Conservation (phyloP, 1,284 basidiomycete species). For the Fistulina hepatica region DNA sequence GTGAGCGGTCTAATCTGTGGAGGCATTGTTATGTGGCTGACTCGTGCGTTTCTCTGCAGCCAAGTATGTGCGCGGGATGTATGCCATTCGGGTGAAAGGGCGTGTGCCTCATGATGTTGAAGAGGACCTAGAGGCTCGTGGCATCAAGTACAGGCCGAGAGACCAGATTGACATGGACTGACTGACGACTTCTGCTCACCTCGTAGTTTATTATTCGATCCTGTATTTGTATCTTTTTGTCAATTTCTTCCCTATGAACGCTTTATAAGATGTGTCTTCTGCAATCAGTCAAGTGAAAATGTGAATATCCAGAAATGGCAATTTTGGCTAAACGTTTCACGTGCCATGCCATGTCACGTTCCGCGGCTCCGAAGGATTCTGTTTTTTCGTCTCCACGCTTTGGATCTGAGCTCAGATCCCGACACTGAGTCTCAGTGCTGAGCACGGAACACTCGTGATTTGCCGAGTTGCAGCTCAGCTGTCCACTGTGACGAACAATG, state of each 20-base stretch:
- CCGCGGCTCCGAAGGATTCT: too few species aligned
- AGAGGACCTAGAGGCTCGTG: slow-evolving; percentile 59
- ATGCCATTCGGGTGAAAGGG: slow-evolving; percentile 81
- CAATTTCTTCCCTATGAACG: neutral
- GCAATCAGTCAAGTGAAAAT: neutral
- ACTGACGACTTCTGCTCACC: too few species aligned
- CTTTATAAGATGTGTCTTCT: neutral
- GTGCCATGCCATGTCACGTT: neutral
- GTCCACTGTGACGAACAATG: neutral
- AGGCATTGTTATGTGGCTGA: slow-evolving; percentile 8
- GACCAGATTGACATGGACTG: slow-evolving; percentile 69
- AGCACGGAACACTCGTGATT: neutral
- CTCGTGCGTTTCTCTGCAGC: slow-evolving; percentile 34
- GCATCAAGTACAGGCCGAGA: slow-evolving; percentile 72
- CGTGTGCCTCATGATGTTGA: slow-evolving; percentile 81
- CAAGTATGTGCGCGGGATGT: slow-evolving; percentile 79
- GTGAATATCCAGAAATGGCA: neutral
- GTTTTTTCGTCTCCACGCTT: too few species aligned
- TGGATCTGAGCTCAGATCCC: too few species aligned
- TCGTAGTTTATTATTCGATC: neutral
- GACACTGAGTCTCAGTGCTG: neutral
- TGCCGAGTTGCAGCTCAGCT: neutral
- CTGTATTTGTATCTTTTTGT: neutral
- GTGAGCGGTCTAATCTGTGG: slow-evolving; percentile 36
- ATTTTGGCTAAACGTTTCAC: neutral